phyloP scores from a whole-genome alignment of 1,284 basidiomycete genomes.

The Uromyces viciae-fabae region DNA sequence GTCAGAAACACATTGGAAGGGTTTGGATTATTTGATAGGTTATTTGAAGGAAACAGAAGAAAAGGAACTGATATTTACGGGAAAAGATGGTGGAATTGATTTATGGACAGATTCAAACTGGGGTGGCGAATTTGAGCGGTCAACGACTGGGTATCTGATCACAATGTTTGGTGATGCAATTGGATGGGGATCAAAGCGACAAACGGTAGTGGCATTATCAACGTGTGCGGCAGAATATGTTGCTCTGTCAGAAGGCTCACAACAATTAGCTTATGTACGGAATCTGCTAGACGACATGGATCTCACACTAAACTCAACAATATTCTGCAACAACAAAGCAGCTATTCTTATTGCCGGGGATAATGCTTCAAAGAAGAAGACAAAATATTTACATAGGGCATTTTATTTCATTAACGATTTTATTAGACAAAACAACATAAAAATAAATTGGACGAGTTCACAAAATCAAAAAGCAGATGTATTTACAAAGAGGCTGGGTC shows the following conservation, averaged over 20 bases:
- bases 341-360: background rate
- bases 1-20: background rate
- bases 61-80: background rate
- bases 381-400: background rate
- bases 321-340: background rate
- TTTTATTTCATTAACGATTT: background rate
- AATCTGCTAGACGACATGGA: background rate
- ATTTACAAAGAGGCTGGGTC: slow-evolving; percentile 1
- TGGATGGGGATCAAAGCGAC: background rate
- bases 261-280: background rate
- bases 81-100: background rate
- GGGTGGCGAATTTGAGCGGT: background rate
- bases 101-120: background rate
- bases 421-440: background rate
- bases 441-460: background rate
- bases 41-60: background rate
- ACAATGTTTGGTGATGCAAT: background rate
- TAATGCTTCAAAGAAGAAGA: background rate
- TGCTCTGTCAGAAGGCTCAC: background rate
- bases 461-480: slow-evolving; percentile 4
- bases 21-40: background rate
- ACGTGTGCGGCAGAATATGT: slow-evolving; percentile 3
- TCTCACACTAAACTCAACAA: background rate
- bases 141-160: background rate
- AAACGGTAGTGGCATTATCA: background rate